phyloP scores from a whole-genome alignment of 169 alveolate species.

The Perkinsus chesapeaki region DNA sequence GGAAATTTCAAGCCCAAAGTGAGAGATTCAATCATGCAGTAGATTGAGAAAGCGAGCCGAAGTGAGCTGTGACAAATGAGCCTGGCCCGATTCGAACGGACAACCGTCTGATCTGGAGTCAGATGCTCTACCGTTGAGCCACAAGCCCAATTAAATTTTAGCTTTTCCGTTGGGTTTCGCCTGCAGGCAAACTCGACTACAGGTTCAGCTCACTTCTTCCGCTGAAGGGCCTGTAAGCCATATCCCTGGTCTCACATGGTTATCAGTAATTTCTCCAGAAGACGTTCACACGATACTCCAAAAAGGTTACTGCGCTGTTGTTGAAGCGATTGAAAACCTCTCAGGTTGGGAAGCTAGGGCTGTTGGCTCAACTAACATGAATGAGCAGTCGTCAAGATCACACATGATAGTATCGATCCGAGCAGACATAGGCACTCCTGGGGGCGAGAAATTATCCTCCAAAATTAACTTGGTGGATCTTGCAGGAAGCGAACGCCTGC shows the following conservation, averaged over 20 bases:
- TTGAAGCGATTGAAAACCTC: background rate
- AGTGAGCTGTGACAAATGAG: too few relatives aligned
- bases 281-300: background rate
- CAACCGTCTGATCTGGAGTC: constrained; percentile 5
- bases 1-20: background rate
- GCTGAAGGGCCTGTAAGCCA: background rate
- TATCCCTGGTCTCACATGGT: background rate
- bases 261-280: background rate
- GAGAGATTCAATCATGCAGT: background rate
- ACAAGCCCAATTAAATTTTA: background rate
- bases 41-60: too few relatives aligned
- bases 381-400: background rate
- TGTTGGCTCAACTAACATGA: background rate
- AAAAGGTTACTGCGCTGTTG: background rate
- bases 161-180: background rate
- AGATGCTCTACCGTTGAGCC: constrained; percentile 5
- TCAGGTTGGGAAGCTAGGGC: constrained; percentile 1
- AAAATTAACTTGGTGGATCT: constrained; percentile 52
- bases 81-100: constrained; percentile 4
- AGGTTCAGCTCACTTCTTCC: background rate
- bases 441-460: background rate
- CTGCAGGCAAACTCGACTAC: background rate
- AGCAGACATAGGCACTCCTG: constrained; percentile 1
- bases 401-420: background rate
- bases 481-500: constrained; percentile 79